Evolutionary conservation across 768 basidiomycete species (phyloP).

Genomic region (Naematelia aurantialba): DNA sequence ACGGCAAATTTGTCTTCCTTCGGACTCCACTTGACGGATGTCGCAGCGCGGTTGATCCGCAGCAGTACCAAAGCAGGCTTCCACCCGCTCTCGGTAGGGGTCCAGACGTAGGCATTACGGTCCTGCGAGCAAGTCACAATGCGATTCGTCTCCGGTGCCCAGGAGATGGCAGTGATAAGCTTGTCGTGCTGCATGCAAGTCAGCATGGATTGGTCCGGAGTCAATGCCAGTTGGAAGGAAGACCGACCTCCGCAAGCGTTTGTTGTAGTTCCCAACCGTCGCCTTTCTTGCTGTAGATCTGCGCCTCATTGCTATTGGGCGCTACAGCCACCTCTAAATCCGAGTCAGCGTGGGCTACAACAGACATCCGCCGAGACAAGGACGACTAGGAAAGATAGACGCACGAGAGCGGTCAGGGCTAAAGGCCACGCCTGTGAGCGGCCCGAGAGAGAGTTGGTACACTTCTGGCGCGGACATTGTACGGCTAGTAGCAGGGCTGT

Average conservation of each 20-base stretch:
- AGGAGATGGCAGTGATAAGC: slow-evolving; percentile 93
- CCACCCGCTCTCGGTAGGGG: slow-evolving; percentile 82
- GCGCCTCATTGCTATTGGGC: slow-evolving; percentile 81
- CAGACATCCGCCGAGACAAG: neutral
- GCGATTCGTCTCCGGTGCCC: slow-evolving; percentile 93
- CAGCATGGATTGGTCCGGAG: neutral
- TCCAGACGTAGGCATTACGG: slow-evolving; percentile 98
- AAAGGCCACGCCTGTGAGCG: slow-evolving; percentile 87
- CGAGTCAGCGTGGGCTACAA: slow-evolving; percentile 13
- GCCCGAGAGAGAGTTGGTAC: slow-evolving; percentile 70
- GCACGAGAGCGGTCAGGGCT: slow-evolving; percentile 79
- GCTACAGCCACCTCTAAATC: slow-evolving; percentile 82
- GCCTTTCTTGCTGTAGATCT: slow-evolving; percentile 62
- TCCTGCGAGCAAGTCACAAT: slow-evolving; percentile 99
- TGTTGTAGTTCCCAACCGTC: slow-evolving; percentile 55
- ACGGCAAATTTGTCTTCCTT: slow-evolving; percentile 98
- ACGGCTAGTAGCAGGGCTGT: neutral
- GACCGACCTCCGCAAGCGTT: slow-evolving; percentile 75
- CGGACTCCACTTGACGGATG: slow-evolving; percentile 92
- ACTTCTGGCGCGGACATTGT: slow-evolving; percentile 71
- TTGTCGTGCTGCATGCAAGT: slow-evolving; percentile 77
- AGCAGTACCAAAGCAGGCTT: slow-evolving; percentile 95
- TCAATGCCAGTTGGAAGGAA: neutral
- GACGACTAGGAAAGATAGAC: slow-evolving; percentile 44
- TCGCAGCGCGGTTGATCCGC: slow-evolving; percentile 92